Conservation (phyloP, 1,284 basidiomycete genomes). For the Testicularia cyperi region DNA sequence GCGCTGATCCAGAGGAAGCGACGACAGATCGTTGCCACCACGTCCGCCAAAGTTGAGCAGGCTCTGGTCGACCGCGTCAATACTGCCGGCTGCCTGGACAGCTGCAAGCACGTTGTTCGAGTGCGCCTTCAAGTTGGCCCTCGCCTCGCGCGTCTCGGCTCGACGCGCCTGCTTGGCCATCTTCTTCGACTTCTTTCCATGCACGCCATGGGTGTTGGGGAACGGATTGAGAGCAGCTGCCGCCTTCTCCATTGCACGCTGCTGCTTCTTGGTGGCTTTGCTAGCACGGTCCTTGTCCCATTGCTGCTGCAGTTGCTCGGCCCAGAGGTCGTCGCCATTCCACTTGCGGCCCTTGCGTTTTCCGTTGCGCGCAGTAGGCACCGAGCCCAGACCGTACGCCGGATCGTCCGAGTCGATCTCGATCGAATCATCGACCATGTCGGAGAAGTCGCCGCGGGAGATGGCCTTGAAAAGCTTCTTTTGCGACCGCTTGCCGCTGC, state of each 20-base stretch:
- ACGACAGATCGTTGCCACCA: slow-evolving; percentile 6
- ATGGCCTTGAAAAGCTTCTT: slow-evolving; percentile 71
- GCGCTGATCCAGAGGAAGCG: slow-evolving; percentile 16
- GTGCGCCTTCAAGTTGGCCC: slow-evolving; percentile 32
- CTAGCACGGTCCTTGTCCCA: slow-evolving; percentile 48
- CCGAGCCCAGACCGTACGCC: slow-evolving; percentile 29
- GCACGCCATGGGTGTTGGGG: slow-evolving; percentile 53
- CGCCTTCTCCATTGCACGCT: slow-evolving; percentile 60
- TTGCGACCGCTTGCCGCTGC: slow-evolving; percentile 62
- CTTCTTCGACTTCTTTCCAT: slow-evolving; percentile 43
- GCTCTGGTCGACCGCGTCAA: slow-evolving; percentile 19
- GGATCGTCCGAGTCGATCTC: slow-evolving; percentile 57
- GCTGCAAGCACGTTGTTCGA: slow-evolving; percentile 26
- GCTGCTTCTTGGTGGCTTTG: slow-evolving; percentile 43
- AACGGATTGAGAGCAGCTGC: slow-evolving; percentile 65
- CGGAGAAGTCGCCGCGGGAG: slow-evolving; percentile 67
- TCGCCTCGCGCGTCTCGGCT: slow-evolving; percentile 34
- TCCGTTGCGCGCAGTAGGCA: slow-evolving; percentile 31
- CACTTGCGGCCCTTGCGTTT: slow-evolving; percentile 63
- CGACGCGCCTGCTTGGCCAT: slow-evolving; percentile 38
- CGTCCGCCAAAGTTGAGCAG: slow-evolving; percentile 21
- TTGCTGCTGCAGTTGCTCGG: slow-evolving; percentile 69
- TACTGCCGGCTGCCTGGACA: slow-evolving; percentile 18
- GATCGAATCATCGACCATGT: slow-evolving; percentile 64
- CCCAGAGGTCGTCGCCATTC: slow-evolving; percentile 66